Percentiles rank a stretch among this genome's conserved stretches.
Conservation (phyloP, 2,329 filamentous ascomycete genomes). For the Rhynchosporium graminicola region DNA sequence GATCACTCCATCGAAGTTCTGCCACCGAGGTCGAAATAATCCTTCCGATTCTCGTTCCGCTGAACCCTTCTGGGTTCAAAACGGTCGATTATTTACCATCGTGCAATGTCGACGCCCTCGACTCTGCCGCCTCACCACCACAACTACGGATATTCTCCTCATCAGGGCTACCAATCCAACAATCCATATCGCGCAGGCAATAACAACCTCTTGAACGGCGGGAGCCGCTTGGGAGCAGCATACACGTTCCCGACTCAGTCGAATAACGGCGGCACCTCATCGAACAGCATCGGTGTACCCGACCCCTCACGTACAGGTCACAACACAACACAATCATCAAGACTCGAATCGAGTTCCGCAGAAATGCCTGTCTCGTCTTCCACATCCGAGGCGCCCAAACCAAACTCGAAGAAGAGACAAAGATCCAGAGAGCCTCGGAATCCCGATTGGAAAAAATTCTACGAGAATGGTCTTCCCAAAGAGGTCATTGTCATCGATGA, state of each 20-base stretch:
- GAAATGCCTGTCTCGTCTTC: conserved; percentile 42
- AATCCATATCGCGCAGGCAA: conserved; percentile 53
- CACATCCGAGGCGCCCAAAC: conserved; percentile 31
- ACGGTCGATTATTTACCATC: conserved; percentile 28
- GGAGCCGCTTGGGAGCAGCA: conserved; percentile 37
- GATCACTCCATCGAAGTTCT: conserved; percentile 19
- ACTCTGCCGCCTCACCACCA: conserved; percentile 69
- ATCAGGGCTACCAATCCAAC: conserved; percentile 55
- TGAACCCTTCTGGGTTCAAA: conserved; percentile 32
- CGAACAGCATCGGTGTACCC: conserved; percentile 31
- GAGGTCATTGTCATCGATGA: conserved; percentile 84
- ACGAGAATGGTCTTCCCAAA: conserved; percentile 79
- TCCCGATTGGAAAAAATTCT: conserved; percentile 79
- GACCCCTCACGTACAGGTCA: conserved; percentile 33
- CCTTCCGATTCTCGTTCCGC: conserved; percentile 25
- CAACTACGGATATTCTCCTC: conserved; percentile 62
- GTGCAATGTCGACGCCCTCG: conserved; percentile 76
- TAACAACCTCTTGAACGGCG: conserved; percentile 40
- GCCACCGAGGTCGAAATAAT: conserved; percentile 22
- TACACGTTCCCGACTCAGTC: conserved; percentile 39
- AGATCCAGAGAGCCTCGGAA: conserved; percentile 49
- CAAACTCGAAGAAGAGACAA: conserved; percentile 44
- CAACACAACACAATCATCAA: conserved; percentile 30
- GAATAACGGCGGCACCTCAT: conserved; percentile 37
- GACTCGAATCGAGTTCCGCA: conserved; percentile 37